Evolutionary conservation across 805 yeast genomes (phyloP), one percentile per base, ranked within the genome.

Genomic region (Wickerhamiella qilinensis): DNA sequence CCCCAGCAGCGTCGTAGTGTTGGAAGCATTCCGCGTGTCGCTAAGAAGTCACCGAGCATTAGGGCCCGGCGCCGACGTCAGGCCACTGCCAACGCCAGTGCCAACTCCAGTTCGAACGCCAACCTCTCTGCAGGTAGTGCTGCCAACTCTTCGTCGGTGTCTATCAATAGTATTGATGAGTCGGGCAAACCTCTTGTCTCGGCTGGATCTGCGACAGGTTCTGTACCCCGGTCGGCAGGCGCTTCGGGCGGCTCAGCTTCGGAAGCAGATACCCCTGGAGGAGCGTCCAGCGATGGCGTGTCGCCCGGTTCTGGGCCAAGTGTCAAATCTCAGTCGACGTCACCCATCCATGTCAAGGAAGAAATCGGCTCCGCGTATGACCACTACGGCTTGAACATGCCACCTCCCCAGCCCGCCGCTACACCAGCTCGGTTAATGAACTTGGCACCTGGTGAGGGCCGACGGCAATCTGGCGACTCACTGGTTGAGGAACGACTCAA

Each of bases 371-470:
- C n/a, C n/a, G n/a, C n/a, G n/a, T n/a, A n/a, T n/a, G 33, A 25
- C 17, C 28, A 18, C 15, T 24, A 20, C 12, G 36, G 8, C 24
- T 7, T 35, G 24, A 15, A n/a, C 36, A 14, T 24, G 20, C 36
- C 17, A 5, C 14, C n/a, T 19, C 29, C 38, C 4, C 32, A 20
- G 6, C 24, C 38, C 8, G 39, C 33, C 16, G 39, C 31, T 7
- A 37, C 39, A 3, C 39, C 39, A 6, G 36, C 35, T 2, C 28
- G 36, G 25, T 33, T 37, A 3, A 37, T 37, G 39, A 37, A 37
- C 25, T 27, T 33, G 31, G 11, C 31, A 9, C 15, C 31, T 16
- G n/a, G 17, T 16, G n/a, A 16, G 7, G 31, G n/a, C 17, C 16
- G 17, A 14, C 17, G 21, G 24, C 17, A 6, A n/a, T 7, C 33